These are phyloP conservation scores for Cadophora sp. DNA, from an alignment of 2,329 filamentous ascomycete species.

Conservation along the genomic window DNA sequence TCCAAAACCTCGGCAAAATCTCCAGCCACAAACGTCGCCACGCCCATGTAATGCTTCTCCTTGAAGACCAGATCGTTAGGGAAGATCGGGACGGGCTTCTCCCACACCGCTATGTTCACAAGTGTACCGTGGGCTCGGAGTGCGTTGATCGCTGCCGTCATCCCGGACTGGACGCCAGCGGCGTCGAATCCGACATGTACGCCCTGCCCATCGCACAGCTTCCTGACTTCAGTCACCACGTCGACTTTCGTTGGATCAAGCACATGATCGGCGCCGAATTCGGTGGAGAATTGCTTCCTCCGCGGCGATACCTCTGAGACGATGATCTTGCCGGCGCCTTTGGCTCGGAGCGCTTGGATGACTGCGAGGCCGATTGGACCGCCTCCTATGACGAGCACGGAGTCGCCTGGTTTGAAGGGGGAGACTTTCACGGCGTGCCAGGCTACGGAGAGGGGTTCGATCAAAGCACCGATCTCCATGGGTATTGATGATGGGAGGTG, in stretches of 20 bases:
- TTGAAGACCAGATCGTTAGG: slow-evolving; percentile 60
- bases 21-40: slow-evolving; percentile 58
- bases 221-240: slow-evolving; percentile 47
- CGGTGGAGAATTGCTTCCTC: slow-evolving; percentile 55
- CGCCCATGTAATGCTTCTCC: slow-evolving; percentile 58
- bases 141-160: slow-evolving; percentile 56
- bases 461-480: slow-evolving; percentile 58
- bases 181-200: slow-evolving; percentile 59
- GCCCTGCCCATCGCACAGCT: slow-evolving; percentile 48
- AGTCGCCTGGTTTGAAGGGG: slow-evolving; percentile 53
- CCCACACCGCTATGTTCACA: slow-evolving; percentile 63
- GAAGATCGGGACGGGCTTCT: slow-evolving; percentile 55
- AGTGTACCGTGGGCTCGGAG: slow-evolving; percentile 57
- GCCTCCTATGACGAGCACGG: slow-evolving; percentile 57
- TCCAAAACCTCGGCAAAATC: slow-evolving; percentile 64
- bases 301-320: slow-evolving; percentile 57
- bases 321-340: slow-evolving; percentile 56
- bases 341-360: slow-evolving; percentile 53
- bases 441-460: slow-evolving; percentile 61
- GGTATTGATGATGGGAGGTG: slow-evolving; percentile 50
- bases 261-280: slow-evolving; percentile 59
- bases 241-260: slow-evolving; percentile 58
- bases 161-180: slow-evolving; percentile 58
- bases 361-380: slow-evolving; percentile 61
- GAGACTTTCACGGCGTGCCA: slow-evolving; percentile 62